Base-by-base conservation (phyloP, 2,329 filamentous ascomycete genomes). In the Macrophomina pseudophaseolina region DNA sequence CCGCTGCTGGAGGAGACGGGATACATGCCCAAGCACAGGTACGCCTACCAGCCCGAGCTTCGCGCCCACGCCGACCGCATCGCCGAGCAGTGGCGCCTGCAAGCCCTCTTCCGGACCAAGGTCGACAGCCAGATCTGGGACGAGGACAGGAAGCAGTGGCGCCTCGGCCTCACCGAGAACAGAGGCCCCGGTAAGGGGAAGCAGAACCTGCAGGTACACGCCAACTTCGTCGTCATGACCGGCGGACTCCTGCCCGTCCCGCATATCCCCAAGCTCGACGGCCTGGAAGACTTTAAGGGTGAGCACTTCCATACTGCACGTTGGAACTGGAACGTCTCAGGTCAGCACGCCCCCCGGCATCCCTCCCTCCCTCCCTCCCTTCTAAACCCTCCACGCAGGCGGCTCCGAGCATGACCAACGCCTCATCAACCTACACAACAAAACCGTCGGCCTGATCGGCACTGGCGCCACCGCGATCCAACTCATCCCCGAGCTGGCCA, bases 121-220 rank as follows among this genome's bases (percentile, higher is more conserved):
- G 82, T 74, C 70, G 72, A 79, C 73, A 87, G 6, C 79, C 88
- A 2, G 86, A 88, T 66, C 85, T 88, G 86, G 86, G 78, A 85
- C 67, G 82, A 83, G 0, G 73, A 70, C 1, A 71, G 68, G 18
- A 71, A 72, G 30, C 38, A 68, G n/a, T 83, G 80, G 79, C 46
- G 69, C 46, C 66, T 79, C 66, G 70, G 72, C 40, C 59, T 79
- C 66, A 8, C 66, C 48, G 64, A 78, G 71, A n/a, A 75, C 82
- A 80, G 81, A 74, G 80, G 58, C 81, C 82, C 66, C 67, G 72
- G 2, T 58, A 74, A 79, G 5, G 53, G 67, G 0, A 68, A 42
- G 2, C 66, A 69, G 5, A 68, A 66, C 0, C 81, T 80, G 79
- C 59, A 65, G 0, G 67, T 80, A 49, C 71, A 70, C 16, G 73